Evolutionary conservation across 2,329 filamentous ascomycete species (phyloP), one percentile per base, ranked within the genome.

Genomic region (Penicillium sp.): DNA sequence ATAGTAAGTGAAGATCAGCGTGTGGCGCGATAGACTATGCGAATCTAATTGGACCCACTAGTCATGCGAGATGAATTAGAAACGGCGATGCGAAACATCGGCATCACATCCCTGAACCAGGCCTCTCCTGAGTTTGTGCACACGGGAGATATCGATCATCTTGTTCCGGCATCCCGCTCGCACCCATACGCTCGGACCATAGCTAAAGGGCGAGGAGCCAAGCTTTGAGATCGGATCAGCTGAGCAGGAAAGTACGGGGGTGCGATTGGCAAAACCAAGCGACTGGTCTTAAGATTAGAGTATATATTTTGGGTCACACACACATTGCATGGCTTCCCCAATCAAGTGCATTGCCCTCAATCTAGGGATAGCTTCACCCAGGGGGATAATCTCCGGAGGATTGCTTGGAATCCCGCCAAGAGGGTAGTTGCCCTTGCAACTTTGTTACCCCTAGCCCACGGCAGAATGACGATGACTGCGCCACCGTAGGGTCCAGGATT

Each of bases 61-160:
- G 72, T 78, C 38, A 69, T 77, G 63, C 72, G 67, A 61, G 75
- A 79, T 53, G 77, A 79, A 53, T 64, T 80, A 21, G 75, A 78
- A 59, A 76, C 74, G 18, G 70, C 75, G 1, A 79, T 80, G 78
- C 70, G 74, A 12, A 74, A 77, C 42, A 71, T 65, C 45, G 78
- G 77, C 12, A 74, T 79, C 49, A 78, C 74, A 6, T 71, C 68
- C 34, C 62, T 79, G 18, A 68, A 72, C 21, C 67, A 79, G 59
- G 74, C 71, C 28, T 67, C 65, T 33, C 75, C 77, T 5, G 73
- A 75, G 31, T 58, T 78, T 52, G 70, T 78, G 47, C 73, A 79
- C 58, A 77, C 77, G 0, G 71, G 66, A 3, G 79, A 81, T 61
- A 66, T 83, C 21, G 79, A 82, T 63, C 73, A 77, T 58, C 65